These are phyloP conservation scores for Gossypium gossypioides DNA, from an alignment of 441 rosid genomes.

Conservation along the genomic window DNA sequence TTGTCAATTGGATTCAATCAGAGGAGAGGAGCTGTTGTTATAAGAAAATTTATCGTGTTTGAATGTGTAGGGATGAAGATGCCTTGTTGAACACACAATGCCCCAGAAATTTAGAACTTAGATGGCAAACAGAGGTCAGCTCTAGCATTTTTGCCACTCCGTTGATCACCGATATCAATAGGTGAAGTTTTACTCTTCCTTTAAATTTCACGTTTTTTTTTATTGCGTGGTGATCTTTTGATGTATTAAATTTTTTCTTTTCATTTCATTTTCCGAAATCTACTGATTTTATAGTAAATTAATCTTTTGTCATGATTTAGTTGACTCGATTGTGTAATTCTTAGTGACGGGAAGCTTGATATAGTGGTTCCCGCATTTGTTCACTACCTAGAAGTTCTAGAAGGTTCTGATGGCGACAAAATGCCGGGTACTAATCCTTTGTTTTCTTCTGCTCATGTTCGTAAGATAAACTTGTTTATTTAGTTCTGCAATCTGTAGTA, in stretches of 20 bases:
- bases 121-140: slow-evolving; percentile 99
- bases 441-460: background rate
- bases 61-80: slow-evolving; percentile 68
- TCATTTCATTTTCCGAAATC: background rate
- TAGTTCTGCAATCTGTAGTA: background rate
- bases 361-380: slow-evolving; percentile 92
- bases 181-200: slow-evolving; percentile 26
- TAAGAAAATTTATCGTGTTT: background rate
- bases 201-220: background rate
- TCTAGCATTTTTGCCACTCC: slow-evolving; percentile 94
- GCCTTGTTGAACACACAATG: slow-evolving; percentile 85
- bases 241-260: background rate
- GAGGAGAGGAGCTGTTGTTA: background rate
- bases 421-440: slow-evolving; percentile 59
- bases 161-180: slow-evolving; percentile 89
- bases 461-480: slow-evolving; percentile 4
- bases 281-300: background rate
- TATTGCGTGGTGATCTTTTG: background rate
- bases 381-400: slow-evolving; percentile 96
- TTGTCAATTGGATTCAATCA: slow-evolving; percentile 1
- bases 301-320: background rate
- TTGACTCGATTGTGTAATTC: background rate
- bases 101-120: slow-evolving; percentile 79
- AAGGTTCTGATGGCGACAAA: slow-evolving; percentile 98
- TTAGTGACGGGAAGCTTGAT: slow-evolving; percentile 97